A percentile compares a stretch with the other conserved stretches of the same genome.
Conservation (phyloP, 2,329 filamentous ascomycete species). For the Fusarium agapanthi region DNA sequence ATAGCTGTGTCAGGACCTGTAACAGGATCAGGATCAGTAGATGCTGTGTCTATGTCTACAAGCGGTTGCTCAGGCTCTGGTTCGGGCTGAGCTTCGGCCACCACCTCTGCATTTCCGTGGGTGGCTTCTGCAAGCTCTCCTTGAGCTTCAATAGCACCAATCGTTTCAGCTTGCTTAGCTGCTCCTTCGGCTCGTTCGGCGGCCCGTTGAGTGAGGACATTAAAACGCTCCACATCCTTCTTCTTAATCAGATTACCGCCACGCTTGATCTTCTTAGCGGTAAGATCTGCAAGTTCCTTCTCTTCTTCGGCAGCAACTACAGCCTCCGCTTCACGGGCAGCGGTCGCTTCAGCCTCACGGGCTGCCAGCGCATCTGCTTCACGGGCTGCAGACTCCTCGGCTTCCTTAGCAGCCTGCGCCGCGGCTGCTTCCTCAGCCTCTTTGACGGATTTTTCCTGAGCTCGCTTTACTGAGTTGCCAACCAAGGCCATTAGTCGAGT, state of each 20-base stretch:
- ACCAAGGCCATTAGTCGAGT: conserved; percentile 34
- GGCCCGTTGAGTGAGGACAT: conserved; percentile 26
- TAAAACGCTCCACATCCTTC: conserved; percentile 32
- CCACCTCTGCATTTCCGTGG: conserved; percentile 27
- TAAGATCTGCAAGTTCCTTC: conserved; percentile 35
- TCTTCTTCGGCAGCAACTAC: conserved; percentile 41
- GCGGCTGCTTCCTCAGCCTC: conserved; percentile 32
- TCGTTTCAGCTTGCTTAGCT: conserved; percentile 41
- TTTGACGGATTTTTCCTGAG: conserved; percentile 32
- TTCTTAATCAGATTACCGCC: conserved; percentile 37
- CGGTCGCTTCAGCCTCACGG: conserved; percentile 24
- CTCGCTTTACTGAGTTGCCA: conserved; percentile 33
- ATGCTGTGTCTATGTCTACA: conserved; percentile 13
- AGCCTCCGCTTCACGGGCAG: conserved; percentile 42
- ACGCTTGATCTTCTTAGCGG: conserved; percentile 36
- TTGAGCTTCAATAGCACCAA: conserved; percentile 26
- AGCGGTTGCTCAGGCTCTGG: conserved; percentile 3
- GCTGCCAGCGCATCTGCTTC: conserved; percentile 29
- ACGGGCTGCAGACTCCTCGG: conserved; percentile 40
- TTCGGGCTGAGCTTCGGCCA: conserved; percentile 20
- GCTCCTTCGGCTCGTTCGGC: conserved; percentile 39
- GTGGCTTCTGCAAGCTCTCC: conserved; percentile 3
- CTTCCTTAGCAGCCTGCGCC: conserved; percentile 26
- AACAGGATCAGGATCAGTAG: neutral
- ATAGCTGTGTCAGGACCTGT: conserved; percentile 27